Conservation (phyloP, 371 early-diverging fungal species). For the Mucor racemosus region DNA sequence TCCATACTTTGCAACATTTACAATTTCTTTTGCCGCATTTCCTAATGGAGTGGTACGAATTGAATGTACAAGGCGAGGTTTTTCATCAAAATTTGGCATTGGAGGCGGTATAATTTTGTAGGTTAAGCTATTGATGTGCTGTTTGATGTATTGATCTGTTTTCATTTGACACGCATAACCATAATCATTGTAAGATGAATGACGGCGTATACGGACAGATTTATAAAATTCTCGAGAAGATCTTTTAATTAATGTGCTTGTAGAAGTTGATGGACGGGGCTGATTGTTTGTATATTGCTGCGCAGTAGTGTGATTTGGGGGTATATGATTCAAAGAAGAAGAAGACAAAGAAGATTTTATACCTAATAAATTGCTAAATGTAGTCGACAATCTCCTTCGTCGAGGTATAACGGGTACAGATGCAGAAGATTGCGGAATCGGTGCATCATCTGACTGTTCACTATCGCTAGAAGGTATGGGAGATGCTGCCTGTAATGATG, state of each 20-base stretch:
- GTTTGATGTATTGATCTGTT: conserved; percentile 46
- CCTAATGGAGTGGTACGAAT: conserved; percentile 44
- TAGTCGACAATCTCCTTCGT: conserved; percentile 17
- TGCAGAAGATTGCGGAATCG: neutral
- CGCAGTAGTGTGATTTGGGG: neutral
- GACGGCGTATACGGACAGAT: conserved; percentile 32
- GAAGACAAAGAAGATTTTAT: conserved; percentile 9
- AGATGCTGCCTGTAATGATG: neutral
- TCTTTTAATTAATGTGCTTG: conserved; percentile 8
- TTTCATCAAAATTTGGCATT: conserved; percentile 28
- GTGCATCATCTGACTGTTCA: neutral
- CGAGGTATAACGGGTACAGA: conserved; percentile 7
- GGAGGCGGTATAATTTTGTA: conserved; percentile 2
- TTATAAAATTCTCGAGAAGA: conserved; percentile 19
- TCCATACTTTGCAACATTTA: conserved; percentile 36
- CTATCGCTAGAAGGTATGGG: neutral
- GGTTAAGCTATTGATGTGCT: conserved; percentile 9
- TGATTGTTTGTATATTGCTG: neutral
- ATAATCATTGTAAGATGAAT: conserved; percentile 52
- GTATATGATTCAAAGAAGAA: neutral
- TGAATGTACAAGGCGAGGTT: conserved; percentile 33
- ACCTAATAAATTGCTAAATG: conserved; percentile 21
- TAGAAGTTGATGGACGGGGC: neutral
- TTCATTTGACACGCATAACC: conserved; percentile 50
- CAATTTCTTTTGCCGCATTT: conserved; percentile 32